A percentile compares a stretch with the other conserved stretches of the same genome.
These are phyloP conservation scores for Trichothecium sympodiale DNA, from an alignment of 2,329 filamentous ascomycete genomes.

Conservation along the genomic window DNA sequence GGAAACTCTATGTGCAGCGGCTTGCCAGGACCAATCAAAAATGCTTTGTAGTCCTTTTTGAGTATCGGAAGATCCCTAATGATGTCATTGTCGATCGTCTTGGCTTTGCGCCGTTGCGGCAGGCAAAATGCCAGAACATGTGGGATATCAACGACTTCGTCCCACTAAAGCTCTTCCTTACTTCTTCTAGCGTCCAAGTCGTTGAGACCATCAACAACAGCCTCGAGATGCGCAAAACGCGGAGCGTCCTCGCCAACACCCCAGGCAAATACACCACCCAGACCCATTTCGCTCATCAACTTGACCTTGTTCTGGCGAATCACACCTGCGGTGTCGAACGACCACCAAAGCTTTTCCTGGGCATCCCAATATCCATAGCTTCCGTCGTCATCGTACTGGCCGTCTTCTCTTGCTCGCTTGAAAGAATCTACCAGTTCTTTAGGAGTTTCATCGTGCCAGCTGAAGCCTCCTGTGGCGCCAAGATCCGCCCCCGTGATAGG, in stretches of 20 bases:
- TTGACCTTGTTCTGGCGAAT: slow-evolving; percentile 49
- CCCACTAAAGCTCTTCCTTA: slow-evolving; percentile 21
- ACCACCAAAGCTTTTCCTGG: slow-evolving; percentile 55
- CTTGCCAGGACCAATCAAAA: no score
- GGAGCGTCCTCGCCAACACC: slow-evolving; percentile 57
- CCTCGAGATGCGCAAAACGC: slow-evolving; percentile 26
- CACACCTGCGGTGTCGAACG: slow-evolving; percentile 54
- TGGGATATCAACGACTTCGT: no score
- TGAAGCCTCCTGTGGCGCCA: slow-evolving; percentile 46
- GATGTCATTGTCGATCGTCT: no score
- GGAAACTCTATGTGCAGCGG: no score
- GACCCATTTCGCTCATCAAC: slow-evolving; percentile 40
- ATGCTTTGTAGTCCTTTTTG: no score
- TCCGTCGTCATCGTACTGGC: slow-evolving; percentile 45
- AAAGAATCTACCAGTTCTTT: slow-evolving; percentile 46
- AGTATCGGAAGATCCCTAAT: no score
- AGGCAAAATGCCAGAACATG: no score
- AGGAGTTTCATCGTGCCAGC: slow-evolving; percentile 46
- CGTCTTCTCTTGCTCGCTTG: slow-evolving; percentile 37
- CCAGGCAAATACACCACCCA: slow-evolving; percentile 70
- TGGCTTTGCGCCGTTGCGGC: no score
- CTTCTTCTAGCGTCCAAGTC: slow-evolving; percentile 1
- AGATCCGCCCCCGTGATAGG: slow-evolving; percentile 44
- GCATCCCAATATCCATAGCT: slow-evolving; percentile 61
- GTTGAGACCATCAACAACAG: slow-evolving; percentile 16